A percentile compares a stretch with the other conserved stretches of the same genome.
Evolutionary conservation across 331 rosid genomes (phyloP).

Genomic region (Malus hybrid): DNA sequence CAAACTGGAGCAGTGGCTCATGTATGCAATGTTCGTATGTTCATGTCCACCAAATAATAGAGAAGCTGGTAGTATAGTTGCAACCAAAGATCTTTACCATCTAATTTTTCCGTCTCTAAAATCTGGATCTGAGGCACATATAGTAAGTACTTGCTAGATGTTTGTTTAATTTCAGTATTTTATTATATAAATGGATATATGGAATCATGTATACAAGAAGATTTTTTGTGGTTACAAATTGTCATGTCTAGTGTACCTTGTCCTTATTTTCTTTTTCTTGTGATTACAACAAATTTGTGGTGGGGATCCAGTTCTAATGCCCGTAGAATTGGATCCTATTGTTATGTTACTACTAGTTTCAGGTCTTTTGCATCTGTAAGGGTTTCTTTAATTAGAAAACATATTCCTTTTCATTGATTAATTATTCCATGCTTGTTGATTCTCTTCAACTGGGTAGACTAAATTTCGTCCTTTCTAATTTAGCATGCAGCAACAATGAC

Average conservation of each 20-base stretch:
- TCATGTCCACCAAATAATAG: constrained; percentile 81
- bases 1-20: constrained; percentile 98
- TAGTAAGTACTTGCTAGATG: constrained; percentile 48
- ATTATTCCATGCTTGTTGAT: neutral
- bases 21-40: constrained; percentile 91
- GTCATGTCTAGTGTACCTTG: neutral
- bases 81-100: constrained; percentile 85
- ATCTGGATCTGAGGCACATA: constrained; percentile 85
- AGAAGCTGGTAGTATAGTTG: constrained; percentile 54
- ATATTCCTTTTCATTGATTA: neutral
- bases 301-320: neutral
- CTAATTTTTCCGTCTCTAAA: constrained; percentile 88
- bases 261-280: neutral
- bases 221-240: too few species aligned
- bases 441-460: constrained; percentile 6
- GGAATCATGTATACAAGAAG: neutral
- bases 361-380: neutral
- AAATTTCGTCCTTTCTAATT: constrained; percentile 18
- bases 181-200: neutral
- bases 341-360: neutral
- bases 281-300: neutral
- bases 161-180: neutral
- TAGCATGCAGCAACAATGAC: constrained; percentile 99
- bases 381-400: neutral
- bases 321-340: neutral